Conservation (phyloP, 2,329 filamentous ascomycete genomes). For the Rutstroemia sp. region DNA sequence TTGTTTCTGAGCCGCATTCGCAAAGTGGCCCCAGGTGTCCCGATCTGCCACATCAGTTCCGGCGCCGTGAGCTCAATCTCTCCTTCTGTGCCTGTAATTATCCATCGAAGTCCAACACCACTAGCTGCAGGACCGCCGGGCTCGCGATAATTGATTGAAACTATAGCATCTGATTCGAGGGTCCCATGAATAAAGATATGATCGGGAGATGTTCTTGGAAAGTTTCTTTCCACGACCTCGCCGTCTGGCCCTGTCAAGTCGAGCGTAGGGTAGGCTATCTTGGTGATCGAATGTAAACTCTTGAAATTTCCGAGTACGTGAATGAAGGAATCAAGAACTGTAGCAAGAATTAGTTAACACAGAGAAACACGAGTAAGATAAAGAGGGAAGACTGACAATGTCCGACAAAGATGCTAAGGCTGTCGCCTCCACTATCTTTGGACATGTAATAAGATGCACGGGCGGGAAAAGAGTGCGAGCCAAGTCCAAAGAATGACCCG, state of each 20-base stretch:
- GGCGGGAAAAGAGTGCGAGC: not conserved
- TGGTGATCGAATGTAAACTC: slow-evolving; percentile 23
- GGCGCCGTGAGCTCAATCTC: not conserved
- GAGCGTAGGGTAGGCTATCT: slow-evolving; percentile 13
- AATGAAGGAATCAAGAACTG: slow-evolving; percentile 27
- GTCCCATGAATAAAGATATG: slow-evolving; percentile 31
- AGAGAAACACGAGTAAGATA: not conserved
- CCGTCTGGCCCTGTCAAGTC: slow-evolving; percentile 13
- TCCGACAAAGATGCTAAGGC: not conserved
- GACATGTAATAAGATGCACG: not conserved
- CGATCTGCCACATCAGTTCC: not conserved
- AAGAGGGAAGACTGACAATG: not conserved
- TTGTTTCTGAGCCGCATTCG: not conserved
- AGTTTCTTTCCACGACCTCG: slow-evolving; percentile 18
- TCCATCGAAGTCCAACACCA: not conserved
- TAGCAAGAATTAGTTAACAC: not conserved
- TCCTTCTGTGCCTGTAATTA: not conserved
- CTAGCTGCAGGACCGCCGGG: not conserved
- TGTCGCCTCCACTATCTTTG: not conserved
- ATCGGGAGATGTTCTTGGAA: slow-evolving; percentile 29
- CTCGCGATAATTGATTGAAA: slow-evolving; percentile 20
- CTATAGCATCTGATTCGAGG: slow-evolving; percentile 27
- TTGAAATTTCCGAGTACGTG: slow-evolving; percentile 30
- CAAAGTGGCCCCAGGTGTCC: not conserved
- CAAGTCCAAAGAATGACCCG: not conserved